Base-by-base conservation (phyloP, 1,284 basidiomycete genomes). In the Fomitopsis pinicola region DNA sequence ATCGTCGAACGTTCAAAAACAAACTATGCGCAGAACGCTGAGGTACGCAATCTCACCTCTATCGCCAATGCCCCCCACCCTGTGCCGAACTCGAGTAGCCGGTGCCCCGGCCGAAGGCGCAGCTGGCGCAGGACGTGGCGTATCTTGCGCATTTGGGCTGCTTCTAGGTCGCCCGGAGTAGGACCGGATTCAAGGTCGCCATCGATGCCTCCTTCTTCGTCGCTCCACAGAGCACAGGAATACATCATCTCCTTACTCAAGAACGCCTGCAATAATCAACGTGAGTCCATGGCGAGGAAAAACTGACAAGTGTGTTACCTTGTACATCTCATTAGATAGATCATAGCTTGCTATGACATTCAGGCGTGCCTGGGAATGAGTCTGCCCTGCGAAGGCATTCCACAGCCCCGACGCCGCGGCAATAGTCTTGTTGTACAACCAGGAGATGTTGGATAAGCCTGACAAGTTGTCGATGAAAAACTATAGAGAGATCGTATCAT, bases 61-160 rank as follows among this genome's bases (percentile, higher is more conserved):
- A 97, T 96, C 9, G 93, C 92, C 57, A 97, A 82, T 50, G 87
- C 91, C 14, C 94, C 94, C 94, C 94, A 96, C 8, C 94, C 94
- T 57, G 89, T 89, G n/a, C 94, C 94, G 68, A 96, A 94, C 76
- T 97, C 94, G 52, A 97, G 80, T 38, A 96, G 83, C 40, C 91
- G 84, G 72, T 94, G 82, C 0, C 92, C 92, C 40, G 85, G 86
- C 66, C 84, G 82, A 48, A 95, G 88, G 57, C 86, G 86, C 55
- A 92, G 91, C 63, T 87, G 85, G 15, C 76, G 79, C 63, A 96
- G 88, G 66, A 95, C 89, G 68, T 92, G 80, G 59, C 82, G 82
- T 53, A 96, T 84, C 75, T 97, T 96, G 45, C 89, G 84, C 54
- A 83, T 78, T 71, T 97, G 94, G 1, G 93, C 93, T 26, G 82